Base-by-base conservation (phyloP, 108 stramenopile genomes). In the Conticribra weissflogii region DNA sequence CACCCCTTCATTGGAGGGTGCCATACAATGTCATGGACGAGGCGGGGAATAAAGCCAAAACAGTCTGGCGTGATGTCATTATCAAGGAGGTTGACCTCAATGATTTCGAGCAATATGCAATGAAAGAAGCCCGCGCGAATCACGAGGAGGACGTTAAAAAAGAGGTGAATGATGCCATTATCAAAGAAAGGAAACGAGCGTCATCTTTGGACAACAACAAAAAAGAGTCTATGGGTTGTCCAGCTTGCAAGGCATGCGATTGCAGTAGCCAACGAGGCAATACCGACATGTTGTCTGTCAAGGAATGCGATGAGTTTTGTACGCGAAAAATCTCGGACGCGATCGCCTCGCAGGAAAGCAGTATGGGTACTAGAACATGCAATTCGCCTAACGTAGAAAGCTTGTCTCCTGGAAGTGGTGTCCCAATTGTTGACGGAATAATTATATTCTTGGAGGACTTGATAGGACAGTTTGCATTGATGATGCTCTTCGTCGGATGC, bases 11-110 rank as follows among this genome's bases (percentile, higher is more conserved):
- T 24, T 95, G 94, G 94, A 73, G 59, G n/a, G 89, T 95, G 27
- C 91, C 94, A 1, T 92, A 95, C 82, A 74, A 95, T 61, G 94
- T 95, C 15, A 80, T 77, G 53, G 94, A 95, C 63, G 89, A 86
- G 52, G 88, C 91, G 0, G 94, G 94, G 23, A 95, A 95, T 66
- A 68, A 69, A 56, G 91, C 94, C 3, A 54, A 59, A 32, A 92
- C 91, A 21, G 91, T 90, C 8, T 92, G 86, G 81, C 79, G 94
- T 5, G 84, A 86, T 58, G 74, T 95, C 22, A 62, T 82, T 12
- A 83, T 95, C n/a, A 85, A 92, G 66, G 94, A 95, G 81, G 86
- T 95, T 3, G 82, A 84, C 49, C 57, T 92, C 32, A 28, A 75
- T n/a, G 85, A 77, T 2, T 51, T 91, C 54, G 94, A 95, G 69